These are phyloP conservation scores for Corinectria fuckeliana DNA, from an alignment of 2,329 filamentous ascomycete genomes.

Conservation along the genomic window DNA sequence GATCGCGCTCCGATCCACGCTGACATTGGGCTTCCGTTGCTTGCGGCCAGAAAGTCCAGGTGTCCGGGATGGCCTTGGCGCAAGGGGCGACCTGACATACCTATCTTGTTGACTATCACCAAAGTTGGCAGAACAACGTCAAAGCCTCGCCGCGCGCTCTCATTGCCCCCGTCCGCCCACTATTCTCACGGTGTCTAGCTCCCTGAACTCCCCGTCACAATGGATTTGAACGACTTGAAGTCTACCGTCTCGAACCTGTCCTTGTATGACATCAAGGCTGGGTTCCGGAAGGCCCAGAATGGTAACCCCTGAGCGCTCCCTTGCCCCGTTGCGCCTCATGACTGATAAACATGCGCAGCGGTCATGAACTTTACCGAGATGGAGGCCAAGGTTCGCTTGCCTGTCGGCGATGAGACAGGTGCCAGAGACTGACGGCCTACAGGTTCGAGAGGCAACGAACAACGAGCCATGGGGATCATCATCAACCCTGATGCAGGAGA, in stretches of 20 bases:
- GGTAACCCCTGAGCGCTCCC: slow-evolving; percentile 59
- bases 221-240: slow-evolving; percentile 87
- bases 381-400: slow-evolving; percentile 68
- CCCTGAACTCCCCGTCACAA: slow-evolving; percentile 50
- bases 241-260: slow-evolving; percentile 90
- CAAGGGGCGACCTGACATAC: slow-evolving; percentile 36
- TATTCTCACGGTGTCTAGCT: slow-evolving; percentile 14
- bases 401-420: slow-evolving; percentile 3
- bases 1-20: slow-evolving; percentile 17
- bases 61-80: slow-evolving; percentile 38
- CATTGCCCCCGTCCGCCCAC: not conserved
- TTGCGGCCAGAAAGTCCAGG: slow-evolving; percentile 34
- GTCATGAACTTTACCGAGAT: slow-evolving; percentile 99
- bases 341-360: slow-evolving; percentile 60
- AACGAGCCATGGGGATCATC: slow-evolving; percentile 97
- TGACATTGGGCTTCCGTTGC: slow-evolving; percentile 29
- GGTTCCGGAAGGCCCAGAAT: slow-evolving; percentile 96
- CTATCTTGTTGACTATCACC: slow-evolving; percentile 18
- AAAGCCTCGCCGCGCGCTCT: slow-evolving; percentile 7
- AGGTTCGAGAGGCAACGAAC: slow-evolving; percentile 98
- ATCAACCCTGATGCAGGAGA: slow-evolving; percentile 91
- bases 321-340: slow-evolving; percentile 18
- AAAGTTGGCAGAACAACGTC: slow-evolving; percentile 21
- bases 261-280: slow-evolving; percentile 93
- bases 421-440: slow-evolving; percentile 24